Evolutionary conservation across 2,329 filamentous ascomycete genomes (phyloP).

Genomic region (Elsinoe australis): DNA sequence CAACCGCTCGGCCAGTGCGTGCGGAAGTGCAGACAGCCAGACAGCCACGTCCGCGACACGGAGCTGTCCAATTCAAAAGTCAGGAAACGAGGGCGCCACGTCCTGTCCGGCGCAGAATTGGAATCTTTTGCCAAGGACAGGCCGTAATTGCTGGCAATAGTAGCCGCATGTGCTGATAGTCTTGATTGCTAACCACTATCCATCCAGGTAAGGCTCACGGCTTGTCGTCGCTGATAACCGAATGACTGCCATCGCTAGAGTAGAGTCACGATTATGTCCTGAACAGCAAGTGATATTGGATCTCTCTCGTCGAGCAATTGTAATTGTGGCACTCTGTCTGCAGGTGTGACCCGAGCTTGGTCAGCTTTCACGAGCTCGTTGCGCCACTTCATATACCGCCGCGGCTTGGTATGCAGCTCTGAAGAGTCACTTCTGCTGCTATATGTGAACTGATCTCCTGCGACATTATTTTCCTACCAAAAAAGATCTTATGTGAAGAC

Average conservation of each 20-base stretch:
- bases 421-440: neutral
- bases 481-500: neutral
- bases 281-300: no score
- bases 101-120: neutral
- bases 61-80: neutral
- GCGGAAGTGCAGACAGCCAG: neutral
- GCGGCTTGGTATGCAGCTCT: conserved; percentile 9
- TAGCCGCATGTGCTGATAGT: no score
- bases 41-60: conserved; percentile 6
- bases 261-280: no score
- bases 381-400: neutral
- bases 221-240: no score
- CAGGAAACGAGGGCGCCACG: conserved; percentile 9
- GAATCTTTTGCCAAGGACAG: conserved; percentile 2
- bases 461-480: neutral
- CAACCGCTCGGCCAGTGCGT: conserved; percentile 9
- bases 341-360: neutral
- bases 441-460: no score
- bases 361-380: neutral
- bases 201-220: no score
- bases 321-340: neutral
- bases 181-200: no score
- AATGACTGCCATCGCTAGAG: no score
- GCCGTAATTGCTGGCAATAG: neutral
- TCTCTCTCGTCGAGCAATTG: no score